Conservation (phyloP, 257 asterid species). For the Nicotiana undulata region DNA sequence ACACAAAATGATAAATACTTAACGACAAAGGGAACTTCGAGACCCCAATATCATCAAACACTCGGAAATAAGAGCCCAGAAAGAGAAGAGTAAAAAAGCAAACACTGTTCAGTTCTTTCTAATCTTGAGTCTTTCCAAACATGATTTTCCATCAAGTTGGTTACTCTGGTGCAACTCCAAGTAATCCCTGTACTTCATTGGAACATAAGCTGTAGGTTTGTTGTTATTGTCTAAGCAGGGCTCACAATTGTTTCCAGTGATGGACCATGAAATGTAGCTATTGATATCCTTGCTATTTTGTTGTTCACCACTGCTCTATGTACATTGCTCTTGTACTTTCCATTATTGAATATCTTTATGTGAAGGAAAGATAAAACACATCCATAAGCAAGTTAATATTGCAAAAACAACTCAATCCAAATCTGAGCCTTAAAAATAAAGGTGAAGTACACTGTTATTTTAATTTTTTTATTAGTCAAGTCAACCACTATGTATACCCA, state of each 20-base stretch:
- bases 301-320: constrained; percentile 64
- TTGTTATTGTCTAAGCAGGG: constrained; percentile 28
- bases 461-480: background rate
- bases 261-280: constrained; percentile 59
- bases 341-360: constrained; percentile 65
- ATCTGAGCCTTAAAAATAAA: too few relatives aligned
- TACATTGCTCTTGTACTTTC: constrained; percentile 60
- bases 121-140: constrained; percentile 30
- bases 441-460: background rate
- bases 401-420: background rate
- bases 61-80: background rate
- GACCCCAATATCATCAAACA: background rate
- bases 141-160: constrained; percentile 41
- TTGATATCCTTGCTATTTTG: constrained; percentile 45
- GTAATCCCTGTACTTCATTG: constrained; percentile 53
- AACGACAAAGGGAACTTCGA: background rate
- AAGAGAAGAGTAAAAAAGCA: background rate
- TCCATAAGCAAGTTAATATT: background rate
- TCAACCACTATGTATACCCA: background rate
- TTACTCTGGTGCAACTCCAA: constrained; percentile 44
- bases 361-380: background rate
- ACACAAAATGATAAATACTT: background rate
- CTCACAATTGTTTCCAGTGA: constrained; percentile 37
- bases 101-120: background rate
- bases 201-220: constrained; percentile 21